Percentiles rank a stretch among this genome's conserved stretches.
Conservation (phyloP, 768 basidiomycete species). For the Tricholoma terreum region DNA sequence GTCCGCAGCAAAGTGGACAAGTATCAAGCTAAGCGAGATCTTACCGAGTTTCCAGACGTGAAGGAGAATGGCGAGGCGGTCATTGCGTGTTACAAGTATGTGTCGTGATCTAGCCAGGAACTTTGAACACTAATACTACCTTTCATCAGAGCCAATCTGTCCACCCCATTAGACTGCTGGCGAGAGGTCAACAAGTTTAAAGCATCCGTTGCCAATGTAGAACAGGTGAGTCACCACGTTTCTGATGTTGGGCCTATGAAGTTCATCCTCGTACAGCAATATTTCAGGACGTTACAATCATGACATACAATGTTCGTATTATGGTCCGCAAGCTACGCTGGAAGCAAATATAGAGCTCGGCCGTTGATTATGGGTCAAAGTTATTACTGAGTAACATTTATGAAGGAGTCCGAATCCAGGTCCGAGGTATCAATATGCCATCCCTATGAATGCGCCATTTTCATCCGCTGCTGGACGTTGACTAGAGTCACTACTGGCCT, state of each 20-base stretch:
- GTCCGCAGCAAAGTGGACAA: conserved; percentile 70
- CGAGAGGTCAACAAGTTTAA: conserved; percentile 70
- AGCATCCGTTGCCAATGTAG: conserved; percentile 59
- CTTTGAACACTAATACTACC: conserved; percentile 1
- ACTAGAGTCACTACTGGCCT: conserved; percentile 10
- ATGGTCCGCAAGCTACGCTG: conserved; percentile 5
- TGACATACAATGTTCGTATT: conserved; percentile 4
- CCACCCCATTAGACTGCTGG: conserved; percentile 70
- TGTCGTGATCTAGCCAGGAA: conserved; percentile 6
- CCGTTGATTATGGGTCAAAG: conserved; percentile 4
- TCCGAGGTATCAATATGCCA: conserved; percentile 15
- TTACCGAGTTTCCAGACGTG: conserved; percentile 54
- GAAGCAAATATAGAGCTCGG: neutral
- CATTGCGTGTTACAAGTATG: conserved; percentile 73
- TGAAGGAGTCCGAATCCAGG: neutral
- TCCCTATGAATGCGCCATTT: conserved; percentile 15
- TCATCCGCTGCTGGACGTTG: conserved; percentile 9
- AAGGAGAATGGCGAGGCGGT: conserved; percentile 58
- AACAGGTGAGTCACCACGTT: conserved; percentile 49
- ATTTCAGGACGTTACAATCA: conserved; percentile 57
- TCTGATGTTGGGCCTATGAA: conserved; percentile 5
- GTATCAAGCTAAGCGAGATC: conserved; percentile 55
- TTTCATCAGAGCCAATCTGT: conserved; percentile 44
- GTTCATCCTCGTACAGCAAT: conserved; percentile 41
- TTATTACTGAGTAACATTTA: conserved; percentile 1